Conservation (phyloP, 2,329 filamentous ascomycete species). For the Fusarium staphyleae region DNA sequence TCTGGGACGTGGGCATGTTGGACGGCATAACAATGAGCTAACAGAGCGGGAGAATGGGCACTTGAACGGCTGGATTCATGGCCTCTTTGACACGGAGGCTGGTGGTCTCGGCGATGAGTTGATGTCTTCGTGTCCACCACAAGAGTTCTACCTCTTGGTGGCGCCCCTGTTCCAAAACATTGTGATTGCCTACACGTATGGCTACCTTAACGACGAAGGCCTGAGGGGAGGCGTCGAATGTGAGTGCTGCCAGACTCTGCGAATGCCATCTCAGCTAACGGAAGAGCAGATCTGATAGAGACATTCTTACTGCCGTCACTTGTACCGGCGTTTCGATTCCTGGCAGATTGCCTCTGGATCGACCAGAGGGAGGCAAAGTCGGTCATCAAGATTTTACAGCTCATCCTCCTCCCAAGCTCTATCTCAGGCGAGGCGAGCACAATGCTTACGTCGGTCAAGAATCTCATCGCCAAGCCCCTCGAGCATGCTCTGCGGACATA, state of each 20-base stretch:
- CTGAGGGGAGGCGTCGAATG: slow-evolving; percentile 80
- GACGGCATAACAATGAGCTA: slow-evolving; percentile 65
- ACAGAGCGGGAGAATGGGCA: slow-evolving; percentile 70
- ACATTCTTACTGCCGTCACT: slow-evolving; percentile 82
- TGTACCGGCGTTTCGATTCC: slow-evolving; percentile 74
- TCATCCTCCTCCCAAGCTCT: slow-evolving; percentile 73
- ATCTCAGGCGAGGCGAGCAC: slow-evolving; percentile 74
- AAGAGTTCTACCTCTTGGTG: slow-evolving; percentile 81
- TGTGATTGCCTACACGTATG: slow-evolving; percentile 71
- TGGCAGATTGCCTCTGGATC: slow-evolving; percentile 73
- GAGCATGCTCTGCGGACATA: slow-evolving; percentile 72
- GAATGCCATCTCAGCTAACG: slow-evolving; percentile 15
- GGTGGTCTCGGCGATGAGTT: slow-evolving; percentile 79
- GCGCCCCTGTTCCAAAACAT: slow-evolving; percentile 80
- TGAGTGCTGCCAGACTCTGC: slow-evolving; percentile 48
- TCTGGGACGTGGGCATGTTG: slow-evolving; percentile 65
- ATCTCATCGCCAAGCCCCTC: slow-evolving; percentile 72
- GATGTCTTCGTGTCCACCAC: slow-evolving; percentile 81
- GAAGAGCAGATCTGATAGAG: slow-evolving; percentile 70
- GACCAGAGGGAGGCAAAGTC: slow-evolving; percentile 71
- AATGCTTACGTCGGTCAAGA: slow-evolving; percentile 75
- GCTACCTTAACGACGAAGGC: slow-evolving; percentile 70
- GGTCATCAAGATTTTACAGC: slow-evolving; percentile 73
- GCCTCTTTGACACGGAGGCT: slow-evolving; percentile 77
- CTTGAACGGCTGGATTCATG: slow-evolving; percentile 77